Percentiles rank a stretch among this genome's conserved stretches.
These are phyloP conservation scores for Colletotrichum costaricense DNA, from an alignment of 2,329 filamentous ascomycete genomes.

Conservation along the genomic window DNA sequence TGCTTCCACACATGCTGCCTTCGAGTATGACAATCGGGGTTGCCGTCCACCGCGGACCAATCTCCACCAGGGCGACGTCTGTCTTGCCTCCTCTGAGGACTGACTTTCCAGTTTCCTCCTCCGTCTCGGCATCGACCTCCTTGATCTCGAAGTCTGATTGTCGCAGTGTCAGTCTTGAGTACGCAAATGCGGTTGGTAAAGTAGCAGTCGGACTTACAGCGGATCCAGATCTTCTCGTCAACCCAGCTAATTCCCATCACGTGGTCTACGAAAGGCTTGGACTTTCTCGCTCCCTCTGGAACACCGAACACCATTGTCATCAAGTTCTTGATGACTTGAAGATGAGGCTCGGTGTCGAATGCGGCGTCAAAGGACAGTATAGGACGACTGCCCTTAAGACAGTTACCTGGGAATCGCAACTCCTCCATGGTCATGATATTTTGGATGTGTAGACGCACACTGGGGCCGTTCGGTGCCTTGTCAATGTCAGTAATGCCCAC, in stretches of 20 bases:
- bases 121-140: slow-evolving; percentile 48
- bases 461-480: slow-evolving; percentile 57
- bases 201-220: slow-evolving; percentile 46
- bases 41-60: slow-evolving; percentile 75
- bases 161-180: background rate
- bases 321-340: slow-evolving; percentile 86
- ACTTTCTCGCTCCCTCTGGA: slow-evolving; percentile 85
- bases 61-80: slow-evolving; percentile 87
- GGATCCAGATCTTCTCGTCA: slow-evolving; percentile 95
- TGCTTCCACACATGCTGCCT: slow-evolving; percentile 92
- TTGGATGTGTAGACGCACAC: slow-evolving; percentile 78
- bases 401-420: slow-evolving; percentile 96
- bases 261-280: slow-evolving; percentile 96
- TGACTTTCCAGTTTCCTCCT: slow-evolving; percentile 49
- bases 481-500: slow-evolving; percentile 73
- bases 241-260: slow-evolving; percentile 92
- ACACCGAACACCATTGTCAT: slow-evolving; percentile 85
- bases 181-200: background rate
- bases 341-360: slow-evolving; percentile 85
- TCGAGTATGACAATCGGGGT: slow-evolving; percentile 89
- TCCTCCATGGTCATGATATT: slow-evolving; percentile 92
- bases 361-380: slow-evolving; percentile 92
- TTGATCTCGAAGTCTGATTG: slow-evolving; percentile 77
- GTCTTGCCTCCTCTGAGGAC: slow-evolving; percentile 67
- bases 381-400: slow-evolving; percentile 90